Base-by-base conservation (phyloP, 306 rosid genomes). In the apple (Malus domestica) region DNA sequence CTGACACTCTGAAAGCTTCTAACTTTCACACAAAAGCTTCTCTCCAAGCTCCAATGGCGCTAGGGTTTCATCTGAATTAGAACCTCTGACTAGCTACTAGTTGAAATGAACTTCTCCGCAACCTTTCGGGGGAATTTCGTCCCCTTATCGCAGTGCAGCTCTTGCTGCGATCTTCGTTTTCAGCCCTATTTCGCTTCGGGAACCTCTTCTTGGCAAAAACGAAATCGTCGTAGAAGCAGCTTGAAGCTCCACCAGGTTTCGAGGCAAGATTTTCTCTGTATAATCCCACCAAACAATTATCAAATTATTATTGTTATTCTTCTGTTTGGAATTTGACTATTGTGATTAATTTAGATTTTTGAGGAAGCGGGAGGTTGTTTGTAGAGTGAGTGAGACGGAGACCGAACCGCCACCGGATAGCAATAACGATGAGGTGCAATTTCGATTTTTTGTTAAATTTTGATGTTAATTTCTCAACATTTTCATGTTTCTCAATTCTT, bases 391-490 rank as follows among this genome's bases (percentile, higher is more conserved):
- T 66, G 96, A 89, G 75, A 81, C 92, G 23, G 83, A 85, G 60
- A 57, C 70, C 7, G 90, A 88, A 29, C 89, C 42, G 42, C 42
- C 42, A 38, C 42, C 93, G 15, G 92, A 84, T 63, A 71, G 78
- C 79, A 79, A 83, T 80, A 78, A 86, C 71, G 91, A 90, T 44
- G 80, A 89, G 99, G 99, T 92, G 86, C 52, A 13, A 10, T n/a
- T 23, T 73, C 10, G 0, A 6, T 1, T 65, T 18, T 6, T 33
- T 67, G 32, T 15, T 15, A 25, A 51, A 16, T 51, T 20, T 15
- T 6, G 35, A 27, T 57, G 73, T 79, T 72, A 42, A 42, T 73
- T 40, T 45, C 57, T 68, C 32, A 71, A 10, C 61, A 54, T 45
- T 18, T n/a, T 18, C 16, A 10, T 64, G 40, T 73, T 75, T 22